A percentile compares a stretch with the other conserved stretches of the same genome.
Conservation (phyloP, 495 filamentous ascomycete genomes). For the Annulohypoxylon moriforme region DNA sequence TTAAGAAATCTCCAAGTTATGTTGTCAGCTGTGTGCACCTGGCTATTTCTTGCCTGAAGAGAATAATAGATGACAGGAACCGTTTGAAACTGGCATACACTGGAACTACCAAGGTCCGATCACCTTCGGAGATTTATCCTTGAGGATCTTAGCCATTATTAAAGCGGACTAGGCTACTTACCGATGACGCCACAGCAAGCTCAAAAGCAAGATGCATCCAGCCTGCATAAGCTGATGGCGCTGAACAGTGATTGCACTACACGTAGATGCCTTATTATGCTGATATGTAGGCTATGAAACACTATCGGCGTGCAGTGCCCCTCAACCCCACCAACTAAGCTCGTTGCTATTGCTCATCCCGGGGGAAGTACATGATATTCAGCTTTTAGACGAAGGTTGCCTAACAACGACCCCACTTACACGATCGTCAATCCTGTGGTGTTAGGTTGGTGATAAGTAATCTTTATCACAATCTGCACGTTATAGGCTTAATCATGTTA, state of each 20-base stretch:
- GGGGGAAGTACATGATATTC: neutral
- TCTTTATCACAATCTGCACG: neutral
- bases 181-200: neutral
- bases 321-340: neutral
- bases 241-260: neutral
- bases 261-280: neutral
- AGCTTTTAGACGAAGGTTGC: conserved; percentile 11
- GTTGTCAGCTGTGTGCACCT: too few relatives aligned
- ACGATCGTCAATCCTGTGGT: neutral
- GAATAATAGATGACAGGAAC: too few relatives aligned
- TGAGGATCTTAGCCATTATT: neutral
- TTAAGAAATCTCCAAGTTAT: too few relatives aligned
- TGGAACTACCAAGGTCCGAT: too few relatives aligned
- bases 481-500: neutral
- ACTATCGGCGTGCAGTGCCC: neutral
- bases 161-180: neutral
- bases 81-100: too few relatives aligned
- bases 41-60: too few relatives aligned
- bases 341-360: neutral
- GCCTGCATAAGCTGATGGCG: neutral
- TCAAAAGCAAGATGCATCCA: neutral
- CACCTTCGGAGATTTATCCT: neutral
- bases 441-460: neutral
- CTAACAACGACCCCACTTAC: conserved; percentile 8
- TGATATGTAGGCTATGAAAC: neutral